Evolutionary conservation across 148 eudicot genomes (phyloP), one percentile per base, ranked within the genome.

Genomic region (Fagopyrum esculentum): DNA sequence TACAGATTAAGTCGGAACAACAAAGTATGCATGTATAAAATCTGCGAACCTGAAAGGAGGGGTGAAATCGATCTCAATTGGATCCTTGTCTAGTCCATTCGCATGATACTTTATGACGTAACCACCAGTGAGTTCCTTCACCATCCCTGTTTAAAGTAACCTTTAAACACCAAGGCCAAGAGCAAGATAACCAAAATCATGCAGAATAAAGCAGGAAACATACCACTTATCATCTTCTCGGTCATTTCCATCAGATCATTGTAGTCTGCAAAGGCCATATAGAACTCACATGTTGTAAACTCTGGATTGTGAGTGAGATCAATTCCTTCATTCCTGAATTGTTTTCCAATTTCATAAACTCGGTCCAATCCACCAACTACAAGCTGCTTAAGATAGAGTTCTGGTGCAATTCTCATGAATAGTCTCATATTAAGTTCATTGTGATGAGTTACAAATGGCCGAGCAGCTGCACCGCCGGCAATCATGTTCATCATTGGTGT

Each of bases 401-500:
- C 99, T 26, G 97, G 99, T 2, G 97, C 97, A 82, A 95, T 87
- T 52, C 98, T 91, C 98, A 95, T 95, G 80, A n/a, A 92, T 54
- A 95, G 85, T 81, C 59, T 89, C 97, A 92, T 89, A 78, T 90
- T 88, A 61, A 95, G 85, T 4, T 95, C 99, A 84, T 95, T 95
- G 84, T 92, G 99, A 85, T 90, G 86, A 71, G 97, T 95, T 59
- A 86, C 89, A 89, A 95, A 95, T 63, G 99, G 99, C 19, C 96
- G 91, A 19, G 99, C 99, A 78, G 99, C 92, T 35, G 99, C 99
- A 78, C 99, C 99, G 13, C 99, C 99, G 77, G 97, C 84, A 83
- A 92, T 92, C 96, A 95, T 87, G 80, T 95, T 95, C 99, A 92
- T 92, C 96, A 90, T 90, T 6, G 97, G 97, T 29, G 97, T 95